phyloP scores from a whole-genome alignment of 2,329 filamentous ascomycete species.

The Penicillium paneum region DNA sequence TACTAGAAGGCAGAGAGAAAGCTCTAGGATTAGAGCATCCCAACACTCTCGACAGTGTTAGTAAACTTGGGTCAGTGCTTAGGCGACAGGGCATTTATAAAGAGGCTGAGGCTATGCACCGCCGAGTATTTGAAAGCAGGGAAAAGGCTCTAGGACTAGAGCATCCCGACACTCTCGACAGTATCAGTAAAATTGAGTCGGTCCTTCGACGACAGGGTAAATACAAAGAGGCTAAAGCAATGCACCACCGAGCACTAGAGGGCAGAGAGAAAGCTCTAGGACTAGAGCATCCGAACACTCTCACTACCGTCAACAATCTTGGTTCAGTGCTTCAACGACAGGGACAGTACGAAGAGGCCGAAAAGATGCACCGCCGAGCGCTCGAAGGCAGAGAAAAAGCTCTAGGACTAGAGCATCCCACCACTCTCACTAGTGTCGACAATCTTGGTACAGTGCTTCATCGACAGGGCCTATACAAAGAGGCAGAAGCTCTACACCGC shows the following conservation, averaged over 20 bases:
- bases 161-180: slow-evolving; percentile 6
- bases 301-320: slow-evolving; percentile 15
- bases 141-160: slow-evolving; percentile 18
- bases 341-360: slow-evolving; percentile 15
- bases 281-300: slow-evolving; percentile 18
- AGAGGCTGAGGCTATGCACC: slow-evolving; percentile 20
- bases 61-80: slow-evolving; percentile 16
- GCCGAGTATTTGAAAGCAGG: slow-evolving; percentile 13
- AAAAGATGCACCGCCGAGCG: slow-evolving; percentile 22
- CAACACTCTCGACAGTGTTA: slow-evolving; percentile 19
- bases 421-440: no score
- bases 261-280: slow-evolving; percentile 18
- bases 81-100: slow-evolving; percentile 10
- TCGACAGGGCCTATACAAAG: no score
- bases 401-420: slow-evolving; percentile 18
- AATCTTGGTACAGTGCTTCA: no score
- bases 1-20: slow-evolving; percentile 19
- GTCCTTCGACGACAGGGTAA: slow-evolving; percentile 20
- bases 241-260: slow-evolving; percentile 22
- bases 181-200: slow-evolving; percentile 12
- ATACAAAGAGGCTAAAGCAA: slow-evolving; percentile 20
- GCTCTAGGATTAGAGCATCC: slow-evolving; percentile 19
- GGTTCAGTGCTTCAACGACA: slow-evolving; percentile 8
- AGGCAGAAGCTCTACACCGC: no score
- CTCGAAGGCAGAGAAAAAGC: slow-evolving; percentile 19